Percentiles rank a stretch among this genome's conserved stretches.
These are phyloP conservation scores for Starmerella vaccinii DNA, from an alignment of 805 yeast species.

Conservation along the genomic window DNA sequence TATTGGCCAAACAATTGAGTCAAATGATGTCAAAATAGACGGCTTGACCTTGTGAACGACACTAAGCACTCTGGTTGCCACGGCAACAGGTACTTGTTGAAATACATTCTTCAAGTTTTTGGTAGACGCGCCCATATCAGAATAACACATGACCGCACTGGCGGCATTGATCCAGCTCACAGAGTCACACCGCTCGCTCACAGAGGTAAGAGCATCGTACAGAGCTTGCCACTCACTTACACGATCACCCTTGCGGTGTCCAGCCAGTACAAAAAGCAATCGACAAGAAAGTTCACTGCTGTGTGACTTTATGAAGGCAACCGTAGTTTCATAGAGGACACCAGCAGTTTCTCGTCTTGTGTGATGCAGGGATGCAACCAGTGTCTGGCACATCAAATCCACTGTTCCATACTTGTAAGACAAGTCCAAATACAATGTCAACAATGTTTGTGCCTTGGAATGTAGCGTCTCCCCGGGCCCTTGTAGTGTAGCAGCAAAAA, in stretches of 20 bases:
- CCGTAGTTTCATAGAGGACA: conserved; percentile 23
- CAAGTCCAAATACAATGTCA: conserved; percentile 27
- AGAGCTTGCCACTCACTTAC: conserved; percentile 29
- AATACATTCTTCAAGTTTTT: background rate
- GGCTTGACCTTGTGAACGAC: background rate
- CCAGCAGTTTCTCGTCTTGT: conserved; percentile 27
- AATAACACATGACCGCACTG: conserved; percentile 11
- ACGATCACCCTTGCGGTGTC: conserved; percentile 33
- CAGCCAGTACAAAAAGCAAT: conserved; percentile 28
- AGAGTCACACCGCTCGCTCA: background rate
- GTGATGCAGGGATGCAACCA: conserved; percentile 30
- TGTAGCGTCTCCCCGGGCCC: conserved; percentile 65
- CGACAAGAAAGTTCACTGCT: conserved; percentile 9
- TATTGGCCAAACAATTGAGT: background rate
- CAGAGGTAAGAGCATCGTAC: conserved; percentile 2
- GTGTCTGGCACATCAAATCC: conserved; percentile 11
- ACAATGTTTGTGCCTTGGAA: conserved; percentile 50
- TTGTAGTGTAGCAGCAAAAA: conserved; percentile 64
- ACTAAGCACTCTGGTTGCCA: background rate
- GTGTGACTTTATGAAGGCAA: background rate
- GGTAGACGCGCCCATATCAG: conserved; percentile 19
- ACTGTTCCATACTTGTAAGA: background rate
- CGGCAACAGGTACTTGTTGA: background rate
- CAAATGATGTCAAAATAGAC: background rate
- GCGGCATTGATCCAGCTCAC: conserved; percentile 18